Conservation (phyloP, 176 grass and related monocot species). For the Zoysia japonica region DNA sequence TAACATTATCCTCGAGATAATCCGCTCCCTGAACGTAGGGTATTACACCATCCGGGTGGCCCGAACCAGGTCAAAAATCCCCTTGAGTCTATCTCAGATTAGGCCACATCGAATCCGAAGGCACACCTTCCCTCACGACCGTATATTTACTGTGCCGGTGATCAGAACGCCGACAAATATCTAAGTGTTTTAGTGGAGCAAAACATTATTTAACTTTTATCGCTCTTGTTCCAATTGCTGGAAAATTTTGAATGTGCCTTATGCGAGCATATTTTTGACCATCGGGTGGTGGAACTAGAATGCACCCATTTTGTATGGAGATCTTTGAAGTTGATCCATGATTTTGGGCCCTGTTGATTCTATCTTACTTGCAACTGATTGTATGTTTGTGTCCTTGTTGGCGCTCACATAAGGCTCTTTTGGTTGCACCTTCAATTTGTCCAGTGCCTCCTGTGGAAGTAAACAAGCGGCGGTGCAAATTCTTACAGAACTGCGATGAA, state of each 20-base stretch:
- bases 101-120: too few species aligned
- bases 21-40: too few species aligned
- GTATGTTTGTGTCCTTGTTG: background rate
- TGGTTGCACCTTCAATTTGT: background rate
- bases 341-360: background rate
- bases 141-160: too few species aligned
- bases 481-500: background rate
- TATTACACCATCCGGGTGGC: too few species aligned
- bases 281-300: constrained; percentile 30
- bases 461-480: background rate
- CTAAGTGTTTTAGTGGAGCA: constrained; percentile 50
- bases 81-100: too few species aligned
- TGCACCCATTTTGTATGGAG: constrained; percentile 31
- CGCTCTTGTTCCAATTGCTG: constrained; percentile 32
- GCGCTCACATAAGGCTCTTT: background rate
- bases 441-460: background rate
- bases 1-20: too few species aligned
- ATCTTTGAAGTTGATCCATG: background rate
- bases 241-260: constrained; percentile 45
- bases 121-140: too few species aligned
- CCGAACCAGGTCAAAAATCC: too few species aligned
- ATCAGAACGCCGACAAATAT: too few species aligned
- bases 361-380: background rate
- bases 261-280: constrained; percentile 51
- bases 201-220: constrained; percentile 28